Conservation (phyloP, 78 protist genomes). For the slime mould (Dictyostelium discoideum) region DNA sequence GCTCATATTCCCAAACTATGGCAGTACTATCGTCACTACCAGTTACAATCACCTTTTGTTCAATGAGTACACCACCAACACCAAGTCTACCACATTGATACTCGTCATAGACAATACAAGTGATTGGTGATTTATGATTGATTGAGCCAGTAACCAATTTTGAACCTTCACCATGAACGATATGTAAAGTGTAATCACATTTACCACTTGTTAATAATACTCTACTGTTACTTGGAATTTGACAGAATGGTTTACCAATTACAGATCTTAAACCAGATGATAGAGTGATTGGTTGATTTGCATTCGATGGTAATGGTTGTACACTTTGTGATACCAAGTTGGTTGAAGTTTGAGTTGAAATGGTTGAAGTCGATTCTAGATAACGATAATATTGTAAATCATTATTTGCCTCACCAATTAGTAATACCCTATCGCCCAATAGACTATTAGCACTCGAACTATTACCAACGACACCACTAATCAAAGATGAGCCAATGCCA, state of each 20-base stretch:
- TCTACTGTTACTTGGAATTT: conserved; percentile 16
- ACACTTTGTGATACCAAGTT: neutral
- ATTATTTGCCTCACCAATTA: conserved; percentile 42
- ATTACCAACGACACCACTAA: conserved; percentile 5
- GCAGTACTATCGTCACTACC: conserved; percentile 70
- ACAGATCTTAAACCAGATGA: conserved; percentile 10
- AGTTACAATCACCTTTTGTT: conserved; percentile 16
- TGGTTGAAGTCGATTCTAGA: neutral
- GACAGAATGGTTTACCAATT: conserved; percentile 64
- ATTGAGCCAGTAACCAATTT: conserved; percentile 6
- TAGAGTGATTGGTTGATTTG: neutral
- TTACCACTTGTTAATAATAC: conserved; percentile 48
- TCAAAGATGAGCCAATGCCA: neutral
- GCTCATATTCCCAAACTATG: conserved; percentile 38
- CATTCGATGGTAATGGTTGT: neutral
- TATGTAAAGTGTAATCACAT: conserved; percentile 34
- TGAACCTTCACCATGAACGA: conserved; percentile 8
- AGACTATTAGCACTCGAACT: neutral
- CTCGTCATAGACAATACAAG: conserved; percentile 51
- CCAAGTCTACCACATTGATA: conserved; percentile 49
- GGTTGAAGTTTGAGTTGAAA: neutral
- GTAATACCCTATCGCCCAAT: conserved; percentile 24
- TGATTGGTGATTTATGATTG: conserved; percentile 50
- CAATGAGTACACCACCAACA: conserved; percentile 25
- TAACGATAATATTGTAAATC: conserved; percentile 43